Evolutionary conservation across 345 rosid genomes (phyloP), one percentile per base, ranked within the genome.

Genomic region (Clausena lansium): DNA sequence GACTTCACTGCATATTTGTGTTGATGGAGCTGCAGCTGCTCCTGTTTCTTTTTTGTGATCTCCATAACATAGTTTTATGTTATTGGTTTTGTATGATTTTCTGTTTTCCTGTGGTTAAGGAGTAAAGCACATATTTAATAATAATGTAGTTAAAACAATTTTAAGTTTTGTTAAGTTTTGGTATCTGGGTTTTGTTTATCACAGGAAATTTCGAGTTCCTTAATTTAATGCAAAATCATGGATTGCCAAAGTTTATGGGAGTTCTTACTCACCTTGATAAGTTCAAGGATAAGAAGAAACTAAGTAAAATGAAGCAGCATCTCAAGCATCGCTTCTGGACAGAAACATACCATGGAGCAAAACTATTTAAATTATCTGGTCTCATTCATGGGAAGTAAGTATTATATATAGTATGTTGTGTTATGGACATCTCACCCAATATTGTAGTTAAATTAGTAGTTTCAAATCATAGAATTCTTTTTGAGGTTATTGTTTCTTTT

Each of bases 321-420:
- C 99, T 94, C 67, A 95, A 94, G 88, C 95, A 93, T 81, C 98
- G 97, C 63, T 94, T 94, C 81, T 92, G 97, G 99, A 91, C 98
- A 6, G 98, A 95, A 86, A 94, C 88, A 77, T 90, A 86, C 80
- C 82, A 80, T 73, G 99, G 99, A 64, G 98, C 98, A 54, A 95
- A 95, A 81, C 80, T 95, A 77, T 95, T 95, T 73, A 93, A 92
- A 85, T 84, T 95, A 78, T 95, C 98, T 74, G 98, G 98, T 74
- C 93, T 93, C 65, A 85, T 89, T 66, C 90, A 93, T 84, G 98
- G 91, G 74, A 93, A 83, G 98, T 95, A 83, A 93, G 97, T 81
- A 78, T 79, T 60, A 63, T 72, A 33, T 11, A 32, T 30, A 45
- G 32, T 32, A 50, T 58, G 19, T 15, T 68, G 25, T 68, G 20